These are phyloP conservation scores for Ustilago cynodontis DNA, from an alignment of 1,284 basidiomycete species.

Conservation along the genomic window DNA sequence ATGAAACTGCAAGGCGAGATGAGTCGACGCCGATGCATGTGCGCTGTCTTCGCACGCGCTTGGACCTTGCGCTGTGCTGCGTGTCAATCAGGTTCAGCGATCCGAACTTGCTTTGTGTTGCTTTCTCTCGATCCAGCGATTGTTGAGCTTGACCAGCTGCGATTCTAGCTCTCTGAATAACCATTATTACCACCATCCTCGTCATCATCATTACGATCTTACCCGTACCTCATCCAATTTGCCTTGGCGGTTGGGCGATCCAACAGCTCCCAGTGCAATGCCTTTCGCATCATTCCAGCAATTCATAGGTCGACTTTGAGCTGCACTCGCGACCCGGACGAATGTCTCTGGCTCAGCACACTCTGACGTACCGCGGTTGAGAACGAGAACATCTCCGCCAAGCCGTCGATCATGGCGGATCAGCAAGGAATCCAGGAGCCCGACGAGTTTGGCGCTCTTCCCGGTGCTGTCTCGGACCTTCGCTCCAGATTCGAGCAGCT, in stretches of 20 bases:
- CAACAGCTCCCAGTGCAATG: not conserved
- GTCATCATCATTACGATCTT: not conserved
- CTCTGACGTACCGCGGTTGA: slow-evolving; percentile 3
- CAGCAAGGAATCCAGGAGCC: slow-evolving; percentile 31
- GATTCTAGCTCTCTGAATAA: not conserved
- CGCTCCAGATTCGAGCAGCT: slow-evolving; percentile 54
- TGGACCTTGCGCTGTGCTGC: not conserved
- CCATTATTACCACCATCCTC: not conserved
- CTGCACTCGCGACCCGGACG: not conserved
- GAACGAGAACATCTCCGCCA: not conserved
- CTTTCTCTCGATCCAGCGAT: not conserved
- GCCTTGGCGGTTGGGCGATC: too few relatives aligned
- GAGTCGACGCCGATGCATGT: too few relatives aligned
- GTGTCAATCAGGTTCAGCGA: not conserved
- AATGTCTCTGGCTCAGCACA: not conserved
- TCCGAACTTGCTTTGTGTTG: not conserved
- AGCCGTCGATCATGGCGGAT: slow-evolving; percentile 27
- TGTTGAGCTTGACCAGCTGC: not conserved
- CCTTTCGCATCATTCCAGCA: not conserved
- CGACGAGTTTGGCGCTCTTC: slow-evolving; percentile 49
- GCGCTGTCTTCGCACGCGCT: too few relatives aligned
- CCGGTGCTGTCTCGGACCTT: slow-evolving; percentile 46
- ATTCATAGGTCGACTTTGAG: not conserved
- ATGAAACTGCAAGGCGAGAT: too few relatives aligned
- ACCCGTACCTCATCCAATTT: too few relatives aligned